Evolutionary conservation across 208 protist species (phyloP), one percentile per base, ranked within the genome.

Genomic region (Crithidia sp.): DNA sequence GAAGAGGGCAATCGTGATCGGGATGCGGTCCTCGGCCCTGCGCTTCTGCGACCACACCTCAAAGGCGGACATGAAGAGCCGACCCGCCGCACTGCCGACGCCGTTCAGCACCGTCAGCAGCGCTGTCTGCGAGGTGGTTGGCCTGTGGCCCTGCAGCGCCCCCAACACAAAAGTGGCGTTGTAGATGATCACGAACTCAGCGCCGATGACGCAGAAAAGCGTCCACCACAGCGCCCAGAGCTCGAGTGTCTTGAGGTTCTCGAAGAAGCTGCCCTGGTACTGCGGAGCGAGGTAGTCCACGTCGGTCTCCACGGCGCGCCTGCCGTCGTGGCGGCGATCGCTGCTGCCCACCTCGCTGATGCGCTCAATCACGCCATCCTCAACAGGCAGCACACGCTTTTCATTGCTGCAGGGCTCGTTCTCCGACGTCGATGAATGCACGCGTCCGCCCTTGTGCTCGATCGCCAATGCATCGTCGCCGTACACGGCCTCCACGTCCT

Each of bases 271-370:
- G 52, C 70, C 78, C 63, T 87, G 83, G 69, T 89, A 91, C 75
- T 87, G 81, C 37, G 87, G 87, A 4, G 84, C 81, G 54, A 88
- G 67, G 78, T 85, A 91, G 71, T 91, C 86, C 14, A 88, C 68
- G 14, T 90, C 82, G 14, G 74, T 82, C 53, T 67, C 75, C 28
- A 81, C 65, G 12, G 17, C 54, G 37, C 5, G 17, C n/a, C 16
- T 10, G n/a, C 19, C 4, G 43, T n/a, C 43, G 43, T 7, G 7
- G 0, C 12, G 5, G 54, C 14, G 45, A 45, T 63, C 19, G 47
- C 39, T 44, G 16, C 49, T 50, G 19, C 17, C 4, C 6, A 28
- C 14, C 0, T 56, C 58, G 16, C 62, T 17, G 41, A 0, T 16
- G 39, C 8, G 17, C 0, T 39, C 37, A 37, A 55, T 9, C 39